Conservation (phyloP, 805 yeast genomes). For the Starmera pachycereana region DNA sequence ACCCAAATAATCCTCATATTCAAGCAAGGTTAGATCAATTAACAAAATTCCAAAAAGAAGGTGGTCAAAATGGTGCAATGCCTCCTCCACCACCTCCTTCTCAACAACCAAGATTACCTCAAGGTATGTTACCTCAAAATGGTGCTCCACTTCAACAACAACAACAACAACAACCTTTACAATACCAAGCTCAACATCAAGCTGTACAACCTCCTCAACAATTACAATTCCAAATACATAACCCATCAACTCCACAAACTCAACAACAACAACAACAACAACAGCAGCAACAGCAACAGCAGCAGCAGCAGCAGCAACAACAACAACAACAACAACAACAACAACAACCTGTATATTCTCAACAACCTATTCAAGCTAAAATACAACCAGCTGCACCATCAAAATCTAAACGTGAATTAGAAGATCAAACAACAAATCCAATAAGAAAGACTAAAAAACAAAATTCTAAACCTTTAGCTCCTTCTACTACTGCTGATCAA, state of each 20-base stretch:
- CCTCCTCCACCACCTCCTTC: slow-evolving; percentile 63
- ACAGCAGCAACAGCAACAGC: slow-evolving; percentile 12
- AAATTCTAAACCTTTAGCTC: not conserved
- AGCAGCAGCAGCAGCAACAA: slow-evolving; percentile 7
- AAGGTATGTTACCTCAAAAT: slow-evolving; percentile 44
- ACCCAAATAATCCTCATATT: slow-evolving; percentile 90
- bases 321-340: no score
- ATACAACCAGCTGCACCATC: slow-evolving; percentile 4
- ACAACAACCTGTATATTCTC: no score
- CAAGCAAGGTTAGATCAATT: slow-evolving; percentile 86
- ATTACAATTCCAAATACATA: slow-evolving; percentile 3
- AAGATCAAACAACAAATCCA: not conserved
- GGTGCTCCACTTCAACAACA: slow-evolving; percentile 26
- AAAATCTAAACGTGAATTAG: slow-evolving; percentile 2
- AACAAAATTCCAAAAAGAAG: slow-evolving; percentile 60
- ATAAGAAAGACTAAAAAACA: slow-evolving; percentile 1
- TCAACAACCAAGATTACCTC: slow-evolving; percentile 54
- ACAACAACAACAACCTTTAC: slow-evolving; percentile 12
- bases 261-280: slow-evolving; percentile 5
- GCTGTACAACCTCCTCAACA: slow-evolving; percentile 4
- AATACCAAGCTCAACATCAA: slow-evolving; percentile 6
- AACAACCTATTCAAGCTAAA: slow-evolving; percentile 3
- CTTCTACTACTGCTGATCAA: no score
- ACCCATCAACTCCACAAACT: slow-evolving; percentile 11
- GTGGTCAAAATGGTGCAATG: slow-evolving; percentile 38